Base-by-base conservation (phyloP, 1,139 yeast species). In the Kazachstania sp. region DNA sequence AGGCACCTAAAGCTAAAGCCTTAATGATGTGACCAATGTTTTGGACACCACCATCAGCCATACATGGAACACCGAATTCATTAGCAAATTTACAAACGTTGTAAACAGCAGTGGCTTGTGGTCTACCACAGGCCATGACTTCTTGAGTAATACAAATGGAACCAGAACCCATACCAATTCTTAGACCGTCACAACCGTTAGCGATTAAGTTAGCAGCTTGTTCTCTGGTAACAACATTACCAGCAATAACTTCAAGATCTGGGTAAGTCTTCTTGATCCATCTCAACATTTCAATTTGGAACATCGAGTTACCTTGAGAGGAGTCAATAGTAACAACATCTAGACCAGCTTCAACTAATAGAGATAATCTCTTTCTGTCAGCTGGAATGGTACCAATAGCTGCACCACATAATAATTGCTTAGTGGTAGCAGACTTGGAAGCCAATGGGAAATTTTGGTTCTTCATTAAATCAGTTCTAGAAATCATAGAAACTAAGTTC, bases 121-220 rank as follows among this genome's bases (percentile, higher is more conserved):
- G 98, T 78, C 98, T 90, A 72, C 99, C 99, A 74, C 96, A 95
- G 45, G 99, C 98, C 99, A 92, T 92, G 52, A 92, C 98, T 74
- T 92, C 99, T 75, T 94, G 98, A 49, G 98, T 92, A 66, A 92
- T 94, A 78, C 97, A 92, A 66, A 92, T 92, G 51, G 97, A 87
- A 65, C 98, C 98, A 39, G 97, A 87, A 64, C 99, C 99, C 99
- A 92, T 92, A 74, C 98, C 99, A 58, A 92, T 90, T 78, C 97
- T 88, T 64, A 92, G 78, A 67, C 90, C 98, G 70, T 92, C 99
- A 49, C 95, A 96, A 71, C 98, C 98, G 49, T 95, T 97, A 61
- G 79, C 85, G 61, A 92, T 94, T 66, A 92, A 79, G 63, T 81
- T 77, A 55, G 99, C 98, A 56, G 98, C 97, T 77, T 94, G 98